Conservation (phyloP, 2,329 filamentous ascomycete species). For the Alternaria tenuissima region DNA sequence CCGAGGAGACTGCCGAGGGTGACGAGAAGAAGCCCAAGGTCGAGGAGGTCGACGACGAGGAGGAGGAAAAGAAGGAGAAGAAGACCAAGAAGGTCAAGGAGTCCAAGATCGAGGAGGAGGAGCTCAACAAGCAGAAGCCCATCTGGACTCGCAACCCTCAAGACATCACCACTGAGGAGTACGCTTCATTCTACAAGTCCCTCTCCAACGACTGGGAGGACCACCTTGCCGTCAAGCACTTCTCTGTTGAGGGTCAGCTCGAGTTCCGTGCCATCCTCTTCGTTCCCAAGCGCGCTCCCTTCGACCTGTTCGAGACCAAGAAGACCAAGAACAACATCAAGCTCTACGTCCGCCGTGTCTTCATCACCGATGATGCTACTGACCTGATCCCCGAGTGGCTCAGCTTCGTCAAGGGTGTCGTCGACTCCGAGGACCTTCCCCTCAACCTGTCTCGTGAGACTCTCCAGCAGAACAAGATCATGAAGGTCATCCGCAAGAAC, state of each 20-base stretch:
- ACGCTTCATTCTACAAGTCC: constrained; percentile 99
- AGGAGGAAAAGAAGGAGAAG: constrained; percentile 82
- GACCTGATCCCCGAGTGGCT: constrained; percentile 99
- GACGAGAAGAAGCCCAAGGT: constrained; percentile 96
- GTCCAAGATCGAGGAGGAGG: constrained; percentile 97
- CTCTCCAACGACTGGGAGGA: constrained; percentile 99
- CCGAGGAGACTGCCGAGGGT: constrained; percentile 70
- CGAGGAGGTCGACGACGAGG: constrained; percentile 90
- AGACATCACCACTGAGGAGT: constrained; percentile 96
- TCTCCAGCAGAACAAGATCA: constrained; percentile 99
- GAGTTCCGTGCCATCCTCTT: constrained; percentile 99
- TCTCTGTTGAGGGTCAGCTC: constrained; percentile 99
- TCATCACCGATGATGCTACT: constrained; percentile 99
- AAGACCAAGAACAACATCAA: constrained; percentile 99
- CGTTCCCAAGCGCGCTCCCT: constrained; percentile 98
- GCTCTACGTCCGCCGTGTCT: constrained; percentile 99
- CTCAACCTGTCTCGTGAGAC: constrained; percentile 99
- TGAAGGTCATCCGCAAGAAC: constrained; percentile 99
- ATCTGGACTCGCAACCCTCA: constrained; percentile 99
- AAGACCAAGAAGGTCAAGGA: constrained; percentile 99
- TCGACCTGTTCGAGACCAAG: constrained; percentile 99
- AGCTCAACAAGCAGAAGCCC: constrained; percentile 99
- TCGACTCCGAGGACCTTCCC: constrained; percentile 99
- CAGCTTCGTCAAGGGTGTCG: constrained; percentile 99
- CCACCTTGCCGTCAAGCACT: constrained; percentile 99